Conservation (phyloP, 805 yeast genomes). For the Yarrowia keelungensis region DNA sequence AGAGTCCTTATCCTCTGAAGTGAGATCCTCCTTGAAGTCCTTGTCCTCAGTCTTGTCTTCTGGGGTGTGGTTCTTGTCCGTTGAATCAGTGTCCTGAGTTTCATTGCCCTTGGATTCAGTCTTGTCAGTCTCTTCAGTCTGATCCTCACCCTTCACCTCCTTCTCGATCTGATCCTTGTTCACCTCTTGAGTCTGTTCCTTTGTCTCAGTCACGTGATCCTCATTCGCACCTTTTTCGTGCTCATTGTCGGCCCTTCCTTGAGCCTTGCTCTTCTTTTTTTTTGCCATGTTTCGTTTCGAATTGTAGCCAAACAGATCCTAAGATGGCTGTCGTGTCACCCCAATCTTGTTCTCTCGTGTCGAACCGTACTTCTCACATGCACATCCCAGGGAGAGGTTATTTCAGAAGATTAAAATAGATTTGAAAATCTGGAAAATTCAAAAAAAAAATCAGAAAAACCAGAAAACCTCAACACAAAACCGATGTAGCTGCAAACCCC, state of each 20-base stretch:
- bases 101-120: neutral
- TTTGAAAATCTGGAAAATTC: too few relatives aligned
- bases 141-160: neutral
- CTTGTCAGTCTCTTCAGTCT: neutral
- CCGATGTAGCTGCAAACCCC: too few relatives aligned
- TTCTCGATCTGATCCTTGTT: neutral
- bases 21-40: too few relatives aligned
- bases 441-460: too few relatives aligned
- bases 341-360: conserved; percentile 12
- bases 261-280: conserved; percentile 4
- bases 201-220: too few relatives aligned
- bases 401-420: too few relatives aligned
- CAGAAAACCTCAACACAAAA: too few relatives aligned
- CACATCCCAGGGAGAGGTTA: neutral
- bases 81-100: too few relatives aligned
- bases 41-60: neutral
- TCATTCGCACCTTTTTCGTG: too few relatives aligned
- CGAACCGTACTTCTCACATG: neutral
- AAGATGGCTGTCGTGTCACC: neutral
- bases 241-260: neutral
- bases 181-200: neutral
- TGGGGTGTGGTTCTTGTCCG: too few relatives aligned
- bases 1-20: neutral
- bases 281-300: neutral
- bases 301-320: too few relatives aligned